Base-by-base conservation (phyloP, 805 yeast species). In the Metschnikowia drakensbergensis region DNA sequence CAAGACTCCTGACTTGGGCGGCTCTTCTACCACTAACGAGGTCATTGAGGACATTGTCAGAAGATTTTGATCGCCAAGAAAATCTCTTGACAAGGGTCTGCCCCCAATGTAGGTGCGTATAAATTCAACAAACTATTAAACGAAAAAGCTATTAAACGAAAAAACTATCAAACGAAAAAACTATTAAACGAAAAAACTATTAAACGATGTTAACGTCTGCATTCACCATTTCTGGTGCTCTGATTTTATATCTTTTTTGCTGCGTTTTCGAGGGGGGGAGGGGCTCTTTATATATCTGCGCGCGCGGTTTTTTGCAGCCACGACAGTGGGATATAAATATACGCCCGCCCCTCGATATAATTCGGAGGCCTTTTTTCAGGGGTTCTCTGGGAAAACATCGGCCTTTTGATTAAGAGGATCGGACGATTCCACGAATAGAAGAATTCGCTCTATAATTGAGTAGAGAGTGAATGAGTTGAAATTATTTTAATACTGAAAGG, bases 1-100 rank as follows among this genome's bases (percentile, higher is more conserved):
- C 65, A 83, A 80, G 69, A 92, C 99, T 36, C 98, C 98, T 50
- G 99, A 94, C 69, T 76, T 94, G 63, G 98, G 98, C 56, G 99
- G 99, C 63, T 74, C 75, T 50, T 82, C 94, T 49, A 66, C 94
- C 47, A 92, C 98, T 54, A 85, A 85, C 61, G 84, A 92, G 58
- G 99, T 94, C 53, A 72, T 86, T 54, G 85, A 83, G 52, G 98
- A 94, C 69, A 81, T 94, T 55, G 74, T 94, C 60, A 72, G 72
- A 58, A 67, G 77, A 53, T 68, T 72, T 45, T 68, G 64, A 54
- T 25, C 9, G 10, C 28, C 10, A 5, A 26, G 11, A 11, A 31
- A 11, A 11, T 17, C 17, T 17, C 6, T n/a, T n/a, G 11, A 6
- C 37, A 11, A 13, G 37, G 37, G 37, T 34, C 37, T 17, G 17